Evolutionary conservation across 2,329 filamentous ascomycete species (phyloP).

Genomic region (Pseudopithomyces chartarum): DNA sequence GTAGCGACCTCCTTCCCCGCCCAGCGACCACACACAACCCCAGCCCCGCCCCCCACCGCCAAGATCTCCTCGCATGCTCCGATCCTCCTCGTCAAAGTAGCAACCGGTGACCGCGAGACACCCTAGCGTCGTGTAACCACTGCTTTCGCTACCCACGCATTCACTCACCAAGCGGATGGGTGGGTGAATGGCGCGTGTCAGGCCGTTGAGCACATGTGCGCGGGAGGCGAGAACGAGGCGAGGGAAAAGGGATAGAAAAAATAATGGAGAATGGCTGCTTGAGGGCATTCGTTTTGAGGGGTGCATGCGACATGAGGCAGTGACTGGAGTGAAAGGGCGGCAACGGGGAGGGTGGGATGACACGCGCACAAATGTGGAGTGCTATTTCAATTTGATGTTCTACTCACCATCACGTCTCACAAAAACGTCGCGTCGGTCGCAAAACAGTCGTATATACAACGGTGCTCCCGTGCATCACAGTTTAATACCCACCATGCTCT

Average conservation of each 20-base stretch:
- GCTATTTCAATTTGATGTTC: not conserved
- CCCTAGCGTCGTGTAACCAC: not conserved
- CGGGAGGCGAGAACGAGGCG: no score
- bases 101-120: slow-evolving; percentile 1
- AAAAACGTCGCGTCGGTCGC: not conserved
- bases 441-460: slow-evolving; percentile 5
- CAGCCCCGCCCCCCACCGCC: not conserved
- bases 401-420: not conserved
- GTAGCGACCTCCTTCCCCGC: no score
- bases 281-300: no score
- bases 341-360: not conserved
- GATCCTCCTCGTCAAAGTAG: no score
- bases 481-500: not conserved
- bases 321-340: no score
- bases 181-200: no score
- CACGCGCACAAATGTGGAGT: not conserved
- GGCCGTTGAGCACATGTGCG: no score
- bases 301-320: no score
- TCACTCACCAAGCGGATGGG: no score
- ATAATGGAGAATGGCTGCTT: no score
- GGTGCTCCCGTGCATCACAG: not conserved
- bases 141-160: no score
- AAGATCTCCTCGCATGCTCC: not conserved
- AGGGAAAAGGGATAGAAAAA: no score
- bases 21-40: not conserved